These are phyloP conservation scores for Dendrocalamus latiflorus DNA, from an alignment of 202 grass and related monocot species.

Conservation along the genomic window DNA sequence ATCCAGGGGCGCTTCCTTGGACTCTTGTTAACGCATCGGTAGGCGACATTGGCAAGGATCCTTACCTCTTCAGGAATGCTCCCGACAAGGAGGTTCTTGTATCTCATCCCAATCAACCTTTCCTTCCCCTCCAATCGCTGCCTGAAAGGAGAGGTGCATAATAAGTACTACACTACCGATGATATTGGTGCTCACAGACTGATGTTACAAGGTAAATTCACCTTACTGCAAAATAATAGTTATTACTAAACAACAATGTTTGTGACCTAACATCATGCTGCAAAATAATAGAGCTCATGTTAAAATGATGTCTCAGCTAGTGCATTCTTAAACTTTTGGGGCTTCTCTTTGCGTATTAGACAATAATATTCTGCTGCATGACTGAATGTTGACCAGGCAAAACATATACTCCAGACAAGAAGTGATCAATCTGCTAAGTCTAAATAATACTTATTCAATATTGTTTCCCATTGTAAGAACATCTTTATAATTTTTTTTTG, in stretches of 20 bases:
- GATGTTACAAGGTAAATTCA: not conserved
- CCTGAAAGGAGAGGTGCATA: conserved; percentile 39
- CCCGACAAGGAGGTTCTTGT: conserved; percentile 54
- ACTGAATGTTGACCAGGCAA: not conserved
- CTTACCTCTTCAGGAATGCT: conserved; percentile 55
- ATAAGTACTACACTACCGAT: not conserved
- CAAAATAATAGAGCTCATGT: not conserved
- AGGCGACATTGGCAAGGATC: conserved; percentile 69
- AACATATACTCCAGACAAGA: not conserved
- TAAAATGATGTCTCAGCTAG: not conserved
- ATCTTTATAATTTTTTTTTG: no score
- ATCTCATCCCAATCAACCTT: conserved; percentile 85
- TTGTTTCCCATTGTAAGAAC: not conserved
- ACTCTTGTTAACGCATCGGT: no score
- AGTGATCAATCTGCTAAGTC: not conserved
- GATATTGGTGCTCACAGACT: not conserved
- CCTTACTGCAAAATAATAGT: not conserved
- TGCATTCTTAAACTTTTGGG: not conserved
- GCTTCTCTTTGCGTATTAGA: not conserved
- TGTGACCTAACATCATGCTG: not conserved
- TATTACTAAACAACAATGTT: not conserved
- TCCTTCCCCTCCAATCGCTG: conserved; percentile 71
- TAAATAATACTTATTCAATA: not conserved
- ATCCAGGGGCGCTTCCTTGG: conserved; percentile 80
- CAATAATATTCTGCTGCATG: not conserved